Percentiles rank a stretch among this genome's conserved stretches.
Evolutionary conservation across 192 early-diverging fungal species (phyloP).

Genomic region (Podila horticola): DNA sequence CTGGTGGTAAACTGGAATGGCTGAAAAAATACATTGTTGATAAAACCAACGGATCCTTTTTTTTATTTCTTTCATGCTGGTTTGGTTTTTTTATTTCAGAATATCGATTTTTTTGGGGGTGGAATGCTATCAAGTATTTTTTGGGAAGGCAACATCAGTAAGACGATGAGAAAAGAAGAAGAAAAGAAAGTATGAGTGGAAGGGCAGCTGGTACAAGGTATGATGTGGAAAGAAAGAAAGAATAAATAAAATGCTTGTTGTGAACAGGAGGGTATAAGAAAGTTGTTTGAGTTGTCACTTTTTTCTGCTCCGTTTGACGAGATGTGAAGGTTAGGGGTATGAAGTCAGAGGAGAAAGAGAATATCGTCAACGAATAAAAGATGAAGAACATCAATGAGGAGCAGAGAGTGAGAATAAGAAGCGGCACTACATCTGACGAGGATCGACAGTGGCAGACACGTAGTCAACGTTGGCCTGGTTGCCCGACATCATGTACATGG

Average conservation of each 20-base stretch:
- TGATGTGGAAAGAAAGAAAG: neutral
- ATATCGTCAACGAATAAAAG: no score
- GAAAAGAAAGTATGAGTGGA: neutral
- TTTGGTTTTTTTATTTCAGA: neutral
- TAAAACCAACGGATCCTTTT: neutral
- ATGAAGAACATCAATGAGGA: no score
- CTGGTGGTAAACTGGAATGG: conserved; percentile 13
- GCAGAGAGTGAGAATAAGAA: no score
- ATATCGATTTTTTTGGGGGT: neutral
- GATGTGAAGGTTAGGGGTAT: neutral
- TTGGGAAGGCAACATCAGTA: neutral
- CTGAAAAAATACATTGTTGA: neutral
- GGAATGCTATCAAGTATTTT: neutral
- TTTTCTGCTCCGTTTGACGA: neutral
- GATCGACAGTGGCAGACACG: neutral
- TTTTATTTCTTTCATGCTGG: neutral
- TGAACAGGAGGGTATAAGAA: conserved; percentile 1
- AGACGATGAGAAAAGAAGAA: neutral
- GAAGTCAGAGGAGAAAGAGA: no score
- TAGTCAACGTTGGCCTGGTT: neutral
- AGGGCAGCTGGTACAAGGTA: neutral
- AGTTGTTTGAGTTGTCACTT: neutral
- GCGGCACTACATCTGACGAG: neutral
- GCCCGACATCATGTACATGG: neutral
- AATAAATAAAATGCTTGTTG: neutral